Percentiles rank a stretch among this genome's conserved stretches.
Evolutionary conservation across 257 asterid species (phyloP).

Genomic region (Asclepias syriaca): DNA sequence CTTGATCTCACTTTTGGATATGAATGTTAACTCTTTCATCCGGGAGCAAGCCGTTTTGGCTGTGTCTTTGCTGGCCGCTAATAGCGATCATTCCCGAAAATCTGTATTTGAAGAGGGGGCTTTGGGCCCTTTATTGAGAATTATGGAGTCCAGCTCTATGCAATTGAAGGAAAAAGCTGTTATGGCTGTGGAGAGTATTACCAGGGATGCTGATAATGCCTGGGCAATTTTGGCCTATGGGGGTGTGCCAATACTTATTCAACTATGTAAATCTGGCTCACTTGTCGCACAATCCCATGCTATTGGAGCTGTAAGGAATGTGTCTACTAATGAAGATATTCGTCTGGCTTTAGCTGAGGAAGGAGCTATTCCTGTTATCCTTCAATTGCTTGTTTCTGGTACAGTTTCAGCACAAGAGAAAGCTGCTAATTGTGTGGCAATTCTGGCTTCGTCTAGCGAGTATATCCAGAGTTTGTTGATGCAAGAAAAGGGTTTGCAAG

Average conservation of each 20-base stretch:
- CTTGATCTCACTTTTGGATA: conserved; percentile 58
- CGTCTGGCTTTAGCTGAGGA: conserved; percentile 67
- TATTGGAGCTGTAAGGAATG: conserved; percentile 66
- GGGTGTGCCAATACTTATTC: conserved; percentile 59
- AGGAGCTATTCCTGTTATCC: conserved; percentile 65
- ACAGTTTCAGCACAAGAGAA: conserved; percentile 54
- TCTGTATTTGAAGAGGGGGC: conserved; percentile 86
- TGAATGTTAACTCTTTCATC: conserved; percentile 29
- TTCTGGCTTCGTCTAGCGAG: conserved; percentile 71
- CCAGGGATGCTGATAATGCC: conserved; percentile 69
- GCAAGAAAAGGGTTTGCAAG: conserved; percentile 61
- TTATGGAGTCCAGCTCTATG: conserved; percentile 56
- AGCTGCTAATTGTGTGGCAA: conserved; percentile 67
- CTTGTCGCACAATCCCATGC: conserved; percentile 61
- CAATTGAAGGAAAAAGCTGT: conserved; percentile 70
- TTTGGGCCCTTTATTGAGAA: conserved; percentile 71
- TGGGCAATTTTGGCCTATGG: conserved; percentile 93
- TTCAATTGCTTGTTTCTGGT: conserved; percentile 63
- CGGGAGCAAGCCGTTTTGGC: conserved; percentile 65
- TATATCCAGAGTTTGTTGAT: conserved; percentile 44
- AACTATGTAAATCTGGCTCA: conserved; percentile 76
- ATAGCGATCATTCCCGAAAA: conserved; percentile 53
- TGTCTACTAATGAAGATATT: conserved; percentile 58
- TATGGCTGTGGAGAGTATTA: conserved; percentile 70
- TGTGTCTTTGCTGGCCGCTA: conserved; percentile 56